Conservation (phyloP, 768 basidiomycete genomes). For the Suillus decipiens region DNA sequence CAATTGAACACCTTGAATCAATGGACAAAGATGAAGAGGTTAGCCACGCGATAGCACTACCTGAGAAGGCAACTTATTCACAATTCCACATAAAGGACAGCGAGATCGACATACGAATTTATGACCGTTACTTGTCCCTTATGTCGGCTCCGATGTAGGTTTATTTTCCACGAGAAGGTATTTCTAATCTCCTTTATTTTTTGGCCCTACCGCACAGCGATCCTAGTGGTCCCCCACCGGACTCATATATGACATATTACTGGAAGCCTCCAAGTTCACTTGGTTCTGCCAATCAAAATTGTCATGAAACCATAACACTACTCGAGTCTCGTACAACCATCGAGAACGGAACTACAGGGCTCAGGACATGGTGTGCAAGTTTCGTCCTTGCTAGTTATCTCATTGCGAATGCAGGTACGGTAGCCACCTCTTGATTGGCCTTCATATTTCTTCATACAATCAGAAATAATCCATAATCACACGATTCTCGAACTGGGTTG, state of each 20-base stretch:
- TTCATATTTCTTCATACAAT: neutral
- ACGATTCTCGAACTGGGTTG: conserved; percentile 74
- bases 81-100: conserved; percentile 39
- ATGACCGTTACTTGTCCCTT: conserved; percentile 59
- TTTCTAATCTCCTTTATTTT: conserved; percentile 2
- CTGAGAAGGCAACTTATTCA: conserved; percentile 8
- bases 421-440: neutral
- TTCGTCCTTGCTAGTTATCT: conserved; percentile 65
- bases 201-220: conserved; percentile 14
- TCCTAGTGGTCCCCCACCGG: conserved; percentile 30
- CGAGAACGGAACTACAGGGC: conserved; percentile 76
- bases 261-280: conserved; percentile 40
- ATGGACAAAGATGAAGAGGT: conserved; percentile 46
- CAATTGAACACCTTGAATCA: conserved; percentile 54
- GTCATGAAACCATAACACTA: conserved; percentile 53
- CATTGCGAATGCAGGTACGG: conserved; percentile 54
- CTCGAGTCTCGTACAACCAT: conserved; percentile 74
- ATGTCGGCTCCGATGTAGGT: conserved; percentile 34
- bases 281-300: neutral
- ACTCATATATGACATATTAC: conserved; percentile 67
- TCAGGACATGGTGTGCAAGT: conserved; percentile 80
- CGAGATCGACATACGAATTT: conserved; percentile 68
- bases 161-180: neutral
- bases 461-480: conserved; percentile 45
- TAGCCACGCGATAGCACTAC: conserved; percentile 22